Evolutionary conservation across 352 stramenopile genomes (phyloP).

Genomic region (Globisporangium yorkense): DNA sequence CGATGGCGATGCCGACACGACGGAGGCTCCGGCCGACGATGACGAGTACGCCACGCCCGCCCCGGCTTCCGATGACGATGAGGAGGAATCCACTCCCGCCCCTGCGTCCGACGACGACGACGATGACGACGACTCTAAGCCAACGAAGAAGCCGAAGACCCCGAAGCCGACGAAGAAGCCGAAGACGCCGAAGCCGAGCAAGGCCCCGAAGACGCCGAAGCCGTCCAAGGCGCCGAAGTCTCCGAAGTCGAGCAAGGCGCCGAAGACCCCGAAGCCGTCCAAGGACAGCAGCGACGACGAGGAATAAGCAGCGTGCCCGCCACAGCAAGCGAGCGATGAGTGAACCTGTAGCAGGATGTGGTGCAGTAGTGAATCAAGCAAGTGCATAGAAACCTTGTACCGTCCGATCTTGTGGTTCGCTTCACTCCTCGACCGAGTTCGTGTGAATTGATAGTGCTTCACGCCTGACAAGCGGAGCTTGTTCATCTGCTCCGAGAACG

Average conservation of each 20-base stretch:
- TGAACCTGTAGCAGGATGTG: too few species aligned
- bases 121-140: not conserved
- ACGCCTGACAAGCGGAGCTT: too few species aligned
- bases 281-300: not conserved
- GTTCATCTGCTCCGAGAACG: too few species aligned
- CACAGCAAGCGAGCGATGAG: too few species aligned
- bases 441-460: too few species aligned
- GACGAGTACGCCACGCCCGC: not conserved
- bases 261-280: slow-evolving; percentile 2
- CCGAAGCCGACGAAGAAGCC: slow-evolving; percentile 1
- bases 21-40: not conserved
- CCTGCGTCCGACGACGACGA: not conserved
- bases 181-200: slow-evolving; percentile 3
- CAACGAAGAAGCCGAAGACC: slow-evolving; percentile 1
- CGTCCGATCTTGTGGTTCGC: too few species aligned
- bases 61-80: not conserved
- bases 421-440: too few species aligned
- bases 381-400: too few species aligned
- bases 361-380: too few species aligned
- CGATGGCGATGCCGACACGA: not conserved
- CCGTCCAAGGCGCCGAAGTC: slow-evolving; percentile 1
- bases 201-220: slow-evolving; percentile 2
- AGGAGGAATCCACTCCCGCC: not conserved
- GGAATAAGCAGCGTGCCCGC: too few species aligned
- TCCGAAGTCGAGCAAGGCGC: slow-evolving; percentile 1